Percentiles rank a stretch among this genome's conserved stretches.
Conservation (phyloP, 2,329 filamentous ascomycete genomes). For the Epichloe gansuensis region DNA sequence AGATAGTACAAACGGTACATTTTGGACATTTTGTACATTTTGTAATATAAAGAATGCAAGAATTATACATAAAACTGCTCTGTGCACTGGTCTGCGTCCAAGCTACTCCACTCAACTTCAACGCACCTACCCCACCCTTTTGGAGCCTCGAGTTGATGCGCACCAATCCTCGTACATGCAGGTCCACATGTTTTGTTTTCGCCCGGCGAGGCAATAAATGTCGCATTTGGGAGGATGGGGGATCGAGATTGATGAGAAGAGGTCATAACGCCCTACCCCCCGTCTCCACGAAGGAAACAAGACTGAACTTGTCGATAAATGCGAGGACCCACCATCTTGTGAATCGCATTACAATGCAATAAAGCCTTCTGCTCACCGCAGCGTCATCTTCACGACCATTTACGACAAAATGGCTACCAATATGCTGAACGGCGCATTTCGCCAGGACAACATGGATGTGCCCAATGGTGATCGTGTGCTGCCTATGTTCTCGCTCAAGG, state of each 20-base stretch:
- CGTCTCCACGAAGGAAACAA: not conserved
- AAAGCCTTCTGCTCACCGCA: not conserved
- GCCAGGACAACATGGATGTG: conserved; percentile 40
- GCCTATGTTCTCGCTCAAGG: conserved; percentile 55
- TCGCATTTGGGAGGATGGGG: not conserved
- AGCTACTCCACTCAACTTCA: too few relatives aligned
- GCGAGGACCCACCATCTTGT: too few relatives aligned
- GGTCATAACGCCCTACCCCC: not conserved
- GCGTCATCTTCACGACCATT: not conserved
- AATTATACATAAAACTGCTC: too few relatives aligned
- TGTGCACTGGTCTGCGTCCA: too few relatives aligned
- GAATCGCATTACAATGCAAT: too few relatives aligned
- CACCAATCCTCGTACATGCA: not conserved
- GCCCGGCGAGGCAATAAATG: not conserved
- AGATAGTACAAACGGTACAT: too few relatives aligned
- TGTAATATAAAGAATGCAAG: too few relatives aligned
- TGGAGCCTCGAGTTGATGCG: not conserved
- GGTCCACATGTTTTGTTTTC: not conserved
- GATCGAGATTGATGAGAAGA: not conserved
- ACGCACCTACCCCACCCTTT: not conserved
- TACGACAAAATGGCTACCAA: conserved; percentile 22
- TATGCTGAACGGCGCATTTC: conserved; percentile 37
- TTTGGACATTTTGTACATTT: too few relatives aligned
- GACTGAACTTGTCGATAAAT: too few relatives aligned
- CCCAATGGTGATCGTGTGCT: conserved; percentile 40